Conservation (phyloP, 192 early-diverging fungal species). For the Coemansia reversa region DNA sequence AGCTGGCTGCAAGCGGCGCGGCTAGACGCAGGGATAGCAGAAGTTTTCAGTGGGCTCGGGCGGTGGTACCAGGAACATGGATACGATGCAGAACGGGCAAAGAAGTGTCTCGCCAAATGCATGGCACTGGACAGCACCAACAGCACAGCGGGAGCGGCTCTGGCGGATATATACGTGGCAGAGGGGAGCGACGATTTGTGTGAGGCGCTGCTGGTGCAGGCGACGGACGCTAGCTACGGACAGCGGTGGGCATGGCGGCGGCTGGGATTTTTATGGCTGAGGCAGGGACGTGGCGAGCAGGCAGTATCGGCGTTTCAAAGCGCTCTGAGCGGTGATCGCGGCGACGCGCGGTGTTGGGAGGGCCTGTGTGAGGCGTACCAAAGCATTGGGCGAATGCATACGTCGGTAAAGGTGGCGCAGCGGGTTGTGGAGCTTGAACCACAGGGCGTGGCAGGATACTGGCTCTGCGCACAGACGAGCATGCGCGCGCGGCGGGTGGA, state of each 20-base stretch:
- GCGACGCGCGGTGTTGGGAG: slow-evolving; percentile 71
- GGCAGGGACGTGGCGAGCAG: slow-evolving; percentile 45
- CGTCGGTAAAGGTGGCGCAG: slow-evolving; percentile 60
- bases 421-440: slow-evolving; percentile 70
- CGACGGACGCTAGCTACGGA: slow-evolving; percentile 39
- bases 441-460: slow-evolving; percentile 28
- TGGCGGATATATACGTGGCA: slow-evolving; percentile 64
- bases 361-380: slow-evolving; percentile 75
- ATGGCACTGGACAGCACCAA: slow-evolving; percentile 68
- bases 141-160: slow-evolving; percentile 61
- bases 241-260: slow-evolving; percentile 77
- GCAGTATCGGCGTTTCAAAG: slow-evolving; percentile 77
- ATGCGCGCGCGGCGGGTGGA: slow-evolving; percentile 18
- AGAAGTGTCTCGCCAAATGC: slow-evolving; percentile 81
- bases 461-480: slow-evolving; percentile 35
- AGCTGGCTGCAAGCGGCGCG: slow-evolving; percentile 58
- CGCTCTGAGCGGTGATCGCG: slow-evolving; percentile 70
- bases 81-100: slow-evolving; percentile 66
- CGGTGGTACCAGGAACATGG: slow-evolving; percentile 73
- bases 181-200: slow-evolving; percentile 48
- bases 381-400: slow-evolving; percentile 59
- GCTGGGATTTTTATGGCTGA: slow-evolving; percentile 72
- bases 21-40: slow-evolving; percentile 59
- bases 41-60: slow-evolving; percentile 78
- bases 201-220: slow-evolving; percentile 25